Percentiles rank a stretch among this genome's conserved stretches.
phyloP scores from a whole-genome alignment of 139 green algal species.

The Edaphochlamys debaryana region DNA sequence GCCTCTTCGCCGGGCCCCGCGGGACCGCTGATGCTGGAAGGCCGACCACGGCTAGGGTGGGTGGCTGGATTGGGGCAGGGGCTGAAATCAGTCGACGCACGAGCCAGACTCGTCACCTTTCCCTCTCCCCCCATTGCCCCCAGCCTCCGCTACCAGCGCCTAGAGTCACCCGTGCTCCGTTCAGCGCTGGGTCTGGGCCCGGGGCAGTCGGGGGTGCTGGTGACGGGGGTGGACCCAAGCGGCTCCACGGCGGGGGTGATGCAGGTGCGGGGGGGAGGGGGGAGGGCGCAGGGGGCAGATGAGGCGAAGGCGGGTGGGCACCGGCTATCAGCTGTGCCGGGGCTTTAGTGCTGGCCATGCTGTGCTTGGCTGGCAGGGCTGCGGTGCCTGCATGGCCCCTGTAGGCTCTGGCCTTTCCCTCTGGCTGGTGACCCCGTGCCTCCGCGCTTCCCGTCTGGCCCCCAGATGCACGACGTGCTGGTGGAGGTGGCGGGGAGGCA shows the following conservation, averaged over 20 bases:
- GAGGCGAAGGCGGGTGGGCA: too few species aligned
- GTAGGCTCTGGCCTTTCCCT: too few species aligned
- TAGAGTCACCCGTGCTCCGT: constrained; percentile 72
- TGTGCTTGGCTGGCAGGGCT: too few species aligned
- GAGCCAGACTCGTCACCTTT: too few species aligned
- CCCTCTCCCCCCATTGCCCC: too few species aligned
- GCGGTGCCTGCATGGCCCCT: too few species aligned
- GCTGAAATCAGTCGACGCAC: too few species aligned
- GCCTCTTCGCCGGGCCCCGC: background rate
- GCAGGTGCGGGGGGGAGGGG: constrained; percentile 18
- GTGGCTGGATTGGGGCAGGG: too few species aligned
- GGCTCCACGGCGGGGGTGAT: constrained; percentile 25
- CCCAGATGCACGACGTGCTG: constrained; percentile 35
- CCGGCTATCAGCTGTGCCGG: too few species aligned
- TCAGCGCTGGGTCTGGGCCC: constrained; percentile 47
- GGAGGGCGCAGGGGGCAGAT: too few species aligned
- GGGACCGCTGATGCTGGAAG: constrained; percentile 9
- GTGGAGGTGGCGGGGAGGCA: constrained; percentile 1
- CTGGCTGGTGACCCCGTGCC: too few species aligned
- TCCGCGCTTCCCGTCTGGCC: background rate
- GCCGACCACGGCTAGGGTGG: constrained; percentile 51
- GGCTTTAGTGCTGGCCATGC: too few species aligned
- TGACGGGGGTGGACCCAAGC: constrained; percentile 35
- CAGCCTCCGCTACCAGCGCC: constrained; percentile 86
- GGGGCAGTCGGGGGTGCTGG: constrained; percentile 4